phyloP scores from a whole-genome alignment of 768 basidiomycete genomes.

The Sporobolomyces roseus region DNA sequence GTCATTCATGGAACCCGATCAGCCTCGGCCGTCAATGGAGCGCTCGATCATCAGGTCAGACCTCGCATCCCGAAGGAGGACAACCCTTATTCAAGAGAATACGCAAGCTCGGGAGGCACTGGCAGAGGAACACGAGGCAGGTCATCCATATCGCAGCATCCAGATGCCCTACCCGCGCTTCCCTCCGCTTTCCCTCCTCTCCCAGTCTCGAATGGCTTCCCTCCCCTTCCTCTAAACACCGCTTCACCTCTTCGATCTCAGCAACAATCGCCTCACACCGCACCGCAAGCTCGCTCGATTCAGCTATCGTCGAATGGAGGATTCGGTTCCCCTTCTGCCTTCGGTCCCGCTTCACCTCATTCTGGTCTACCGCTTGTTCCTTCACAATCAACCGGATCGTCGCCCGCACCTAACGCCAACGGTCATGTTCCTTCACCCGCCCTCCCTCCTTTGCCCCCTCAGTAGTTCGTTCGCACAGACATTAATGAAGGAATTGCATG shows the following conservation, averaged over 20 bases:
- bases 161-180: not conserved
- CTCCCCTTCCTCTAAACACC: not conserved
- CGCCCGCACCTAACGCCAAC: too few relatives aligned
- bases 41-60: not conserved
- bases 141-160: not conserved
- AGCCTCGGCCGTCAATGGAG: not conserved
- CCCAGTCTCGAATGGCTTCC: not conserved
- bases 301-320: constrained; percentile 6
- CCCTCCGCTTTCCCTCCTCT: not conserved
- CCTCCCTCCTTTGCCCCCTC: not conserved
- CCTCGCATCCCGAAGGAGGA: not conserved
- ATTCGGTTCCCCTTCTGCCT: not conserved
- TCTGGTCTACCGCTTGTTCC: too few relatives aligned
- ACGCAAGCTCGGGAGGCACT: constrained; percentile 7
- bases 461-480: not conserved
- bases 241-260: too few relatives aligned
- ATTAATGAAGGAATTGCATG: too few relatives aligned
- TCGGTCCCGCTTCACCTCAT: not conserved
- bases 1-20: not conserved
- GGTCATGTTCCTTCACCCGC: not conserved
- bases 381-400: too few relatives aligned
- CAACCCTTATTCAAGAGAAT: constrained; percentile 28
- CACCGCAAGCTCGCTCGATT: constrained; percentile 12
- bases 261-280: constrained; percentile 3
- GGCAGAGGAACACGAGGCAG: not conserved